These are phyloP conservation scores for Deuterostichococcus epilithicus DNA, from an alignment of 139 green algal genomes.

Conservation along the genomic window DNA sequence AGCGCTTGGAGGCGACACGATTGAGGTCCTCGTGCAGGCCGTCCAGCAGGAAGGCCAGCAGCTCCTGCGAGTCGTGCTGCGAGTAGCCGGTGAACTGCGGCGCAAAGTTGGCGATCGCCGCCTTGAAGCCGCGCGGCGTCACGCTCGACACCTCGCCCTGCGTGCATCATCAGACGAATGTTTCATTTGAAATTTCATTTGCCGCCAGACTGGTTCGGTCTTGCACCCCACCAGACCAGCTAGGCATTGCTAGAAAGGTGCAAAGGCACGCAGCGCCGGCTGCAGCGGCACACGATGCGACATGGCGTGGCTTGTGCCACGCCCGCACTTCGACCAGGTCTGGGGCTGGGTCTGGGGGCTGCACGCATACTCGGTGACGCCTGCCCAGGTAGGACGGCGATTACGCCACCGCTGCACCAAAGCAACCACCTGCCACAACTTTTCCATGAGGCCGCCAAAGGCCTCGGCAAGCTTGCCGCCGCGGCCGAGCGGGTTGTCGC, in stretches of 20 bases:
- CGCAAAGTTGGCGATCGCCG: constrained; percentile 76
- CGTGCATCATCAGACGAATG: neutral
- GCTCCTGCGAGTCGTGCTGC: constrained; percentile 91
- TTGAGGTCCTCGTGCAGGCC: constrained; percentile 97
- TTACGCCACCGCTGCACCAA: neutral
- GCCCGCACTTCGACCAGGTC: too few relatives aligned
- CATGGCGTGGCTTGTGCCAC: neutral
- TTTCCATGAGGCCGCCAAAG: constrained; percentile 79
- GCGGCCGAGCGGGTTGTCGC: constrained; percentile 82
- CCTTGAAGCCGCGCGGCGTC: constrained; percentile 75
- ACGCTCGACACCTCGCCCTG: constrained; percentile 40
- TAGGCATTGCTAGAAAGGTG: too few relatives aligned
- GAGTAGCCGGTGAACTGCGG: constrained; percentile 90
- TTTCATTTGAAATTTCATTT: too few relatives aligned
- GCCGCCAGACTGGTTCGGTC: too few relatives aligned
- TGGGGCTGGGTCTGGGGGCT: too few relatives aligned
- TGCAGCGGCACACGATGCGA: neutral
- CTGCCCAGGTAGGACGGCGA: neutral
- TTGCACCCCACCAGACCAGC: too few relatives aligned
- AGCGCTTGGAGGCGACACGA: constrained; percentile 86
- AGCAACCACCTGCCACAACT: constrained; percentile 75
- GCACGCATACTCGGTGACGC: too few relatives aligned
- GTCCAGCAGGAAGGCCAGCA: constrained; percentile 94
- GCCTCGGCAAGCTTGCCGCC: constrained; percentile 85
- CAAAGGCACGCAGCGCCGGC: neutral